Evolutionary conservation across 2,329 filamentous ascomycete genomes (phyloP).

Genomic region (Cladorrhinum sp.): DNA sequence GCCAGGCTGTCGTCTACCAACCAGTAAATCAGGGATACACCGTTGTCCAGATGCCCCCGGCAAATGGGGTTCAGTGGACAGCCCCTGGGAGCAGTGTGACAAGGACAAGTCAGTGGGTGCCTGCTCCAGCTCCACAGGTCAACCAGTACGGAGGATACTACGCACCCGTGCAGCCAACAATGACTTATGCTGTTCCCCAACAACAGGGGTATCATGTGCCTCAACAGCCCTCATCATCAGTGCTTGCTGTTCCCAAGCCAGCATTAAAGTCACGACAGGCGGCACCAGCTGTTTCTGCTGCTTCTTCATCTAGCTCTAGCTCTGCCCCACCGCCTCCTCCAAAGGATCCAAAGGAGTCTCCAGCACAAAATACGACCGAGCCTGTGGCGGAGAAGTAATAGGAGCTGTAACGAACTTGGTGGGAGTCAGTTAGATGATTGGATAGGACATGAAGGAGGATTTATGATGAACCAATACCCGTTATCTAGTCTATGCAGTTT

Average conservation of each 20-base stretch:
- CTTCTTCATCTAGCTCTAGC: not conserved
- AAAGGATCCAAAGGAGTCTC: not conserved
- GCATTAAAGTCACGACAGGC: not conserved
- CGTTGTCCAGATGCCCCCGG: not conserved
- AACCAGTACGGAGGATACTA: constrained; percentile 21
- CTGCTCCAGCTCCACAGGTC: not conserved
- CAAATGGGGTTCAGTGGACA: not conserved
- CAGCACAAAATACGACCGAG: not conserved
- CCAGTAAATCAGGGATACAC: not conserved
- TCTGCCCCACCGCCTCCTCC: not conserved
- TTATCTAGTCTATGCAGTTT: not conserved
- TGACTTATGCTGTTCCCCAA: not conserved
- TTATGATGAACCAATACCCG: not conserved
- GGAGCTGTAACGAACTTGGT: too few relatives aligned
- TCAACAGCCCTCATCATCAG: not conserved
- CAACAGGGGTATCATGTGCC: constrained; percentile 17
- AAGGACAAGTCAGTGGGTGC: not conserved
- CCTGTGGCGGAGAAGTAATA: not conserved
- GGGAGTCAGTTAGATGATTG: not conserved
- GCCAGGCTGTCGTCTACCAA: not conserved
- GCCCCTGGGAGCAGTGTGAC: not conserved
- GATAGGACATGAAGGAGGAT: not conserved
- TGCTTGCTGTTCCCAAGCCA: not conserved
- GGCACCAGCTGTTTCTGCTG: not conserved
- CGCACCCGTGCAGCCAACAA: constrained; percentile 8